Percentiles rank a stretch among this genome's conserved stretches.
Conservation (phyloP, 2,329 filamentous ascomycete genomes). For the Exophiala alcalophila region DNA sequence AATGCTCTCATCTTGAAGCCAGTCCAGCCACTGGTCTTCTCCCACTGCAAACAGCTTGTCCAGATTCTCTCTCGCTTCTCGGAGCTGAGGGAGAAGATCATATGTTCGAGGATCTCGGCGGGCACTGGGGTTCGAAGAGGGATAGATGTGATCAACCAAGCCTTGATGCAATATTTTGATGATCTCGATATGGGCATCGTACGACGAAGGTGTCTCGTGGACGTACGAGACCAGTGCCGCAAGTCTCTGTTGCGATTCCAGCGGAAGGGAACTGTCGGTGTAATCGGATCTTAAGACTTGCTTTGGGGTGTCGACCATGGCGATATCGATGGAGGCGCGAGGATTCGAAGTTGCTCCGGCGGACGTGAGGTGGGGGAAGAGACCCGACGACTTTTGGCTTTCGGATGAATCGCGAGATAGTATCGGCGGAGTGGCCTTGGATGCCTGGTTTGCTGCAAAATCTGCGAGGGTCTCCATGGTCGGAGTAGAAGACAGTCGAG, state of each 20-base stretch:
- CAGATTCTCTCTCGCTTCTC: slow-evolving; percentile 55
- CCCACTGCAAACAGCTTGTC: slow-evolving; percentile 62
- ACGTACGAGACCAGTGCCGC: slow-evolving; percentile 43
- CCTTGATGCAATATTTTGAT: slow-evolving; percentile 48
- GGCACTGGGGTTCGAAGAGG: slow-evolving; percentile 41
- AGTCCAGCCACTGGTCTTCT: slow-evolving; percentile 61
- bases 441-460: slow-evolving; percentile 45
- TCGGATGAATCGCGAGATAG: slow-evolving; percentile 42
- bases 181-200: slow-evolving; percentile 47
- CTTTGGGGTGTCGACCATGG: slow-evolving; percentile 44
- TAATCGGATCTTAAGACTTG: slow-evolving; percentile 42
- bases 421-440: slow-evolving; percentile 40
- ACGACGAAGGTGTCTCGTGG: slow-evolving; percentile 46
- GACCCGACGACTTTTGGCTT: slow-evolving; percentile 33
- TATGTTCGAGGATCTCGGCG: slow-evolving; percentile 46
- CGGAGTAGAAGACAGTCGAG: slow-evolving; percentile 43
- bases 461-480: slow-evolving; percentile 52
- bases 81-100: slow-evolving; percentile 47
- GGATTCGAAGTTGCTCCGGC: slow-evolving; percentile 27
- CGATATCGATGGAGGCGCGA: slow-evolving; percentile 45
- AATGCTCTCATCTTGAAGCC: slow-evolving; percentile 61
- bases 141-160: slow-evolving; percentile 48
- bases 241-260: slow-evolving; percentile 41
- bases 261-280: slow-evolving; percentile 41
- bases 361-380: slow-evolving; percentile 19